Evolutionary conservation across 768 basidiomycete genomes (phyloP), one percentile per base, ranked within the genome.

Genomic region (Podaxis pistillaris): DNA sequence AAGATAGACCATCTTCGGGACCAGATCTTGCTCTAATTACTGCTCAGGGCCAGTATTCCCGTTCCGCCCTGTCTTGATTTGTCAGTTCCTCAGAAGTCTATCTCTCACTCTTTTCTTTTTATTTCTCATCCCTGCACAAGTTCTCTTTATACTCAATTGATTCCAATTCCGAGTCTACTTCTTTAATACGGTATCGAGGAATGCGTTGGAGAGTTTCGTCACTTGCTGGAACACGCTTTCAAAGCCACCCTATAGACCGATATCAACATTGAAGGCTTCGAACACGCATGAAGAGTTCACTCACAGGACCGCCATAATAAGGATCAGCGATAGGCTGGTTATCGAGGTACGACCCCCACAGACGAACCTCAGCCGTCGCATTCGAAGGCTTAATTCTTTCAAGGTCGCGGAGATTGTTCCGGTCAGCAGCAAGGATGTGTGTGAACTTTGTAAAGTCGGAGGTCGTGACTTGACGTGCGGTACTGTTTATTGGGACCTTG

Each of bases 391-490:
- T 80, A 49, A 86, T 79, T 56, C 80, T 79, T 49, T 84, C 67
- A 49, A 94, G 77, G 63, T 84, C 78, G 38, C 81, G 81, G 65
- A 91, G 79, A 74, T 96, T 96, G 69, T 78, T 85, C 62, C 83
- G 82, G 70, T 96, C 95, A 46, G 94, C 86, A 7, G 94, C 92
- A 12, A 98, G 80, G 68, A 98, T 94, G 68, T 95, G 87, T 57
- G 91, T 87, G 73, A 93, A 96, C 15, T 73, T 71, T 17, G 73
- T 78, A 71, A 93, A 96, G 74, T 97, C 95, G 1, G 79, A 78
- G 24, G 74, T 72, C 9, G 67, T 63, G n/a, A 93, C 81, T 71
- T 88, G 85, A n/a, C 90, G 86, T 8, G 90, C 90, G 19, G 73
- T 71, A 68, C 89, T 86, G 28, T 81, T 72, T 62, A 96, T 92